Evolutionary conservation across 148 eudicot species (phyloP), one percentile per base, ranked within the genome.

Genomic region (Linanthus parryae): DNA sequence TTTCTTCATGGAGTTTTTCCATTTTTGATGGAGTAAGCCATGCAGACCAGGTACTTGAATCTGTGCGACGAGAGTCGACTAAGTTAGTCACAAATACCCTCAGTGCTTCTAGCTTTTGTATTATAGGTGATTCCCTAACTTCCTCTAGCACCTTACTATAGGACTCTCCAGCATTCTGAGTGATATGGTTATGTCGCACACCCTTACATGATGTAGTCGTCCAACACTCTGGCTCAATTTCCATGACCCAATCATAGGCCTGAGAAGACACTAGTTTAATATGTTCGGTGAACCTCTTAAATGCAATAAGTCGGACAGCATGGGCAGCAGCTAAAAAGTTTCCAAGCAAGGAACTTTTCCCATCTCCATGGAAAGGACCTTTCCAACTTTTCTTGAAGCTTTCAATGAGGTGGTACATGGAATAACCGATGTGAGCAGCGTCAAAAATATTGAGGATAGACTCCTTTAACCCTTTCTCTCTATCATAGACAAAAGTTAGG

Each of bases 341-440:
- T 8, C 55, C 68, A n/a, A 73, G 73, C 48, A 78, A 53, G 19
- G 65, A 50, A 46, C 63, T 58, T 66, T 67, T 73, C 36, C 81
- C 81, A 44, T 73, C 75, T 34, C 82, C 82, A 29, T 62, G 54
- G 53, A 77, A 77, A 0, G 82, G 82, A 19, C 83, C 79, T 44
- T 43, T 78, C 35, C 63, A 44, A 42, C 62, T 70, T 56, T 57
- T 70, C 69, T 60, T 78, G 65, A 78, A 78, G 60, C 71, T 66
- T 43, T 78, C 71, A 50, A 73, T 2, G n/a, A 78, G 79, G 29
- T 78, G 79, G 64, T 58, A 57, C 30, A 78, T 70, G 11, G 83
- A 78, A 49, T 73, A 78, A 39, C 83, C 83, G 54, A 39, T 44
- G 28, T 58, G 31, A 61, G 75, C 59, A 69, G 65, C 64, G 16